Percentiles rank a stretch among this genome's conserved stretches.
phyloP scores from a whole-genome alignment of 331 rosid genomes.

The Erythrophleum ivorense region DNA sequence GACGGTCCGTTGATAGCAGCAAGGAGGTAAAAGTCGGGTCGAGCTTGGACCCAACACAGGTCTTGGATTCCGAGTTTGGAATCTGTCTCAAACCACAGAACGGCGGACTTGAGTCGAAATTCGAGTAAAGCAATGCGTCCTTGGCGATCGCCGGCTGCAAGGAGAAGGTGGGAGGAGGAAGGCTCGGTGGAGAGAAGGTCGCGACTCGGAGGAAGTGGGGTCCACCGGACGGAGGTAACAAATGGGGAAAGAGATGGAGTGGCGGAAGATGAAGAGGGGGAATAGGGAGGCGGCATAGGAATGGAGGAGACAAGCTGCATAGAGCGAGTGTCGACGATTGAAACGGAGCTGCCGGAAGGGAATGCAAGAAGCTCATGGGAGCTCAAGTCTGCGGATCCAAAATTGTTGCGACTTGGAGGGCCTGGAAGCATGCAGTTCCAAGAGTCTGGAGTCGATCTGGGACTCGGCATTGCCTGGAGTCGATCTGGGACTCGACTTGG shows the following conservation, averaged over 20 bases:
- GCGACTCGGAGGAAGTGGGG: constrained; percentile 75
- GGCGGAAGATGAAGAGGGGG: constrained; percentile 37
- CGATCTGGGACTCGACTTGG: neutral
- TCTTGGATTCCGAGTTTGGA: constrained; percentile 74
- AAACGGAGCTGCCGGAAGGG: constrained; percentile 88
- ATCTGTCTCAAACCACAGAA: constrained; percentile 84
- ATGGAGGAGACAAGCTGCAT: constrained; percentile 79
- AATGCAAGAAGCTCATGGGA: constrained; percentile 83
- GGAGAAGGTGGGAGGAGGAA: constrained; percentile 82
- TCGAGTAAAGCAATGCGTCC: constrained; percentile 92
- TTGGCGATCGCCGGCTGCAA: constrained; percentile 91
- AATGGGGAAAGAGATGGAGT: constrained; percentile 74
- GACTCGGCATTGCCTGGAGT: constrained; percentile 32
- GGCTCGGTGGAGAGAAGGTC: constrained; percentile 91
- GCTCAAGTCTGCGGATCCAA: constrained; percentile 89
- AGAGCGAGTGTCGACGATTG: constrained; percentile 78
- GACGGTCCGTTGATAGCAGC: constrained; percentile 83
- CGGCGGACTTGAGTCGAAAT: constrained; percentile 58
- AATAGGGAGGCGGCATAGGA: constrained; percentile 79
- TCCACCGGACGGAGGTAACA: constrained; percentile 91
- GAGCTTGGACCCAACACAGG: constrained; percentile 84
- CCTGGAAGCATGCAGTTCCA: constrained; percentile 98
- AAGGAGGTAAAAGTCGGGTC: constrained; percentile 65
- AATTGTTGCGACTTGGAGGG: constrained; percentile 90
- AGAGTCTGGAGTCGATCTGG: constrained; percentile 50